Percentiles rank a stretch among this genome's conserved stretches.
Conservation (phyloP, 1,284 basidiomycete species). For the Ceratobasidium sp. region DNA sequence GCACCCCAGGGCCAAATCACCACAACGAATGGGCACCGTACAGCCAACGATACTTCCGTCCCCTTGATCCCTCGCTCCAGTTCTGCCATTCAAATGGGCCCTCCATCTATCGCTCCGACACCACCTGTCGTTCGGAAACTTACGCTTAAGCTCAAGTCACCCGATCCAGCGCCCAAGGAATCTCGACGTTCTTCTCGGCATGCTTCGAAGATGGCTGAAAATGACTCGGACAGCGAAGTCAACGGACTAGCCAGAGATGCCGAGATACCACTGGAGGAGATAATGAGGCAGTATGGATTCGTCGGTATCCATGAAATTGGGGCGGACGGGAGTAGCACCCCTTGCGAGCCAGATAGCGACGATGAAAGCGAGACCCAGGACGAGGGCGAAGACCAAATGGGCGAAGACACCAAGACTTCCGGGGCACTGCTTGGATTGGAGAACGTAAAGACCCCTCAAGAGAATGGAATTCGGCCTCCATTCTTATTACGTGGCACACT, state of each 20-base stretch:
- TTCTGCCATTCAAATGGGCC: slow-evolving; percentile 42
- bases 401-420: slow-evolving; percentile 26
- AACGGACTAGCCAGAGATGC: slow-evolving; percentile 58
- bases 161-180: slow-evolving; percentile 50
- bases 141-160: slow-evolving; percentile 54
- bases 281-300: slow-evolving; percentile 58
- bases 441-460: slow-evolving; percentile 12
- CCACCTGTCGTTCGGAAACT: slow-evolving; percentile 52
- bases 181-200: slow-evolving; percentile 20
- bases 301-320: slow-evolving; percentile 44
- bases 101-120: slow-evolving; percentile 45
- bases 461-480: slow-evolving; percentile 64
- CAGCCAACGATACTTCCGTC: background rate
- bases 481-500: slow-evolving; percentile 84
- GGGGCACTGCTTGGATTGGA: slow-evolving; percentile 40
- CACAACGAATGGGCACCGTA: slow-evolving; percentile 12
- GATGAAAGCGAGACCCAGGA: slow-evolving; percentile 43
- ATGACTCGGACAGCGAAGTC: slow-evolving; percentile 55
- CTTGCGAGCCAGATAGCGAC: slow-evolving; percentile 34
- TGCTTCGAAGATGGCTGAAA: slow-evolving; percentile 42
- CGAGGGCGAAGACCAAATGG: slow-evolving; percentile 34
- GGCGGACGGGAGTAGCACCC: slow-evolving; percentile 13
- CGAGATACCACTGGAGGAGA: slow-evolving; percentile 59
- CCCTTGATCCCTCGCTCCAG: slow-evolving; percentile 44
- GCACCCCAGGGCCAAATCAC: background rate